A percentile compares a stretch with the other conserved stretches of the same genome.
These are phyloP conservation scores for Eleusine coracana DNA, from an alignment of 176 grass and related monocot species.

Conservation along the genomic window DNA sequence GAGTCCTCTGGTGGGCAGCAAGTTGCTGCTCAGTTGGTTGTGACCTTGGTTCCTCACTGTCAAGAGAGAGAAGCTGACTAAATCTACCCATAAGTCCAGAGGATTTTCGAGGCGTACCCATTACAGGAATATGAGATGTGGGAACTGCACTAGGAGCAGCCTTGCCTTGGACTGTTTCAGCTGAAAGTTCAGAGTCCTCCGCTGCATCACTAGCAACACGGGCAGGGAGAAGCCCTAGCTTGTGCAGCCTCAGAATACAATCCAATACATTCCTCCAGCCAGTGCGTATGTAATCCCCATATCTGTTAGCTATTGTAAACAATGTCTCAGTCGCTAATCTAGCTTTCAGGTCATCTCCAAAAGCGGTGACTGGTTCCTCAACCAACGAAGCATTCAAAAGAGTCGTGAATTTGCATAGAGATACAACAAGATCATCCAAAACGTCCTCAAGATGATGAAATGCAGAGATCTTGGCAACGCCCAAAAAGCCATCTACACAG, in stretches of 20 bases:
- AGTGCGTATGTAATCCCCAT: slow-evolving; percentile 89
- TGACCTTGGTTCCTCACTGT: slow-evolving; percentile 92
- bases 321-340: slow-evolving; percentile 93
- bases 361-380: slow-evolving; percentile 94
- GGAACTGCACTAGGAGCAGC: slow-evolving; percentile 68
- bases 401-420: slow-evolving; percentile 97
- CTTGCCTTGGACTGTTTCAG: slow-evolving; percentile 83
- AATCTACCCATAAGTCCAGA: slow-evolving; percentile 99
- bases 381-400: slow-evolving; percentile 92
- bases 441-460: slow-evolving; percentile 96
- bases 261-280: slow-evolving; percentile 97
- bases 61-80: slow-evolving; percentile 93
- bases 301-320: slow-evolving; percentile 88
- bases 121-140: slow-evolving; percentile 79
- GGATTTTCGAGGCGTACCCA: slow-evolving; percentile 87
- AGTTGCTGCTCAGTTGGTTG: slow-evolving; percentile 98
- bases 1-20: slow-evolving; percentile 92
- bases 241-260: slow-evolving; percentile 98
- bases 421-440: slow-evolving; percentile 98
- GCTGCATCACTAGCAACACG: slow-evolving; percentile 87
- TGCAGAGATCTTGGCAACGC: slow-evolving; percentile 93
- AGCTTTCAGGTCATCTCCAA: slow-evolving; percentile 96
- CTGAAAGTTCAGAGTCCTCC: slow-evolving; percentile 78
- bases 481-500: slow-evolving; percentile 89
- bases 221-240: slow-evolving; percentile 90